Evolutionary conservation across 768 basidiomycete species (phyloP).

Genomic region (Psilocybe tampanensis): DNA sequence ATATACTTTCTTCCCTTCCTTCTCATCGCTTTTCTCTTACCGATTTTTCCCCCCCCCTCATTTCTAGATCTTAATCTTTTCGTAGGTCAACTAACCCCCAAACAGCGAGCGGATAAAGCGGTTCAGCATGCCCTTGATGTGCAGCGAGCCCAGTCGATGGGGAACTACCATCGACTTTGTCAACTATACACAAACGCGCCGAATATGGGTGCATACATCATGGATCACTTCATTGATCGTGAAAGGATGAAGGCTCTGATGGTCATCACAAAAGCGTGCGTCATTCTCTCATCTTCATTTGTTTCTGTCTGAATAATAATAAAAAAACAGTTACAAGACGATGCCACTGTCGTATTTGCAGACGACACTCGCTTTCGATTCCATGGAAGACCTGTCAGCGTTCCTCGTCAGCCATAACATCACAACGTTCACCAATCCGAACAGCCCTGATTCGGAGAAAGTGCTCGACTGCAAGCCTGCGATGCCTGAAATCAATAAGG

Average conservation of each 20-base stretch:
- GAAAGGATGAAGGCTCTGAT: slow-evolving; percentile 87
- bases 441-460: slow-evolving; percentile 62
- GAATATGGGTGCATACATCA: slow-evolving; percentile 98
- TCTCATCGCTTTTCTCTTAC: neutral
- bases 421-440: slow-evolving; percentile 59
- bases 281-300: slow-evolving; percentile 22
- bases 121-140: slow-evolving; percentile 91
- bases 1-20: slow-evolving; percentile 24
- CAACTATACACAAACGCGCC: slow-evolving; percentile 81
- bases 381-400: slow-evolving; percentile 53
- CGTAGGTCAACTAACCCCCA: slow-evolving; percentile 95
- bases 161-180: slow-evolving; percentile 95
- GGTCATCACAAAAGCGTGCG: slow-evolving; percentile 93
- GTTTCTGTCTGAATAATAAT: neutral
- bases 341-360: slow-evolving; percentile 78
- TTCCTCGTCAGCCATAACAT: slow-evolving; percentile 74
- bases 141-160: slow-evolving; percentile 86
- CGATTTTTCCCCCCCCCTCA: neutral
- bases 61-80: slow-evolving; percentile 87
- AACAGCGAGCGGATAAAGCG: slow-evolving; percentile 79
- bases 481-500: slow-evolving; percentile 55
- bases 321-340: slow-evolving; percentile 67
- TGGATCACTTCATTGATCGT: slow-evolving; percentile 97
- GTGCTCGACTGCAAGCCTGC: slow-evolving; percentile 73
- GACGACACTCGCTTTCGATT: slow-evolving; percentile 33